These are phyloP conservation scores for Salix udensis DNA, from an alignment of 345 rosid species.

Conservation along the genomic window DNA sequence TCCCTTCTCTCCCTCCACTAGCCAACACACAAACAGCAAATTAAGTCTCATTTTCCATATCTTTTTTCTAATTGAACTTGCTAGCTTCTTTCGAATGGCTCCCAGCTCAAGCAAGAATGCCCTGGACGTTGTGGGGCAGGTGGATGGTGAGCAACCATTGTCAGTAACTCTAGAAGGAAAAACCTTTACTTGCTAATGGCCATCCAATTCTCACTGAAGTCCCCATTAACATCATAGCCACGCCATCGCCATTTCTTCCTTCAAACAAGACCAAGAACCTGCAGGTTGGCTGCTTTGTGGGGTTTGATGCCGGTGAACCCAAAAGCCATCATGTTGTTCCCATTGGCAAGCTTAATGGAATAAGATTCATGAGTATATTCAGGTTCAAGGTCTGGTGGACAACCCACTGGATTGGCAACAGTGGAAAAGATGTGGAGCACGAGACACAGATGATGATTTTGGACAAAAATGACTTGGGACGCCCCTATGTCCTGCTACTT, in stretches of 20 bases:
- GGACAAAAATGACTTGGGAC: slow-evolving; percentile 44
- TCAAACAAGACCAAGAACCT: background rate
- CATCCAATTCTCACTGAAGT: slow-evolving; percentile 25
- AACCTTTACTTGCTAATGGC: slow-evolving; percentile 21
- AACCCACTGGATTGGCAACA: slow-evolving; percentile 78
- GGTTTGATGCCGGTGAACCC: slow-evolving; percentile 24
- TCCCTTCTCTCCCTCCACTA: too few species aligned
- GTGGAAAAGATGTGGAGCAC: slow-evolving; percentile 59
- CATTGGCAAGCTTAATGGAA: slow-evolving; percentile 20
- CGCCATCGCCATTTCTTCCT: background rate
- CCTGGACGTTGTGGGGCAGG: background rate
- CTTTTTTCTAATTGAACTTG: too few species aligned
- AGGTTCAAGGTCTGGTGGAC: slow-evolving; percentile 98
- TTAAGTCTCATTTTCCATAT: too few species aligned
- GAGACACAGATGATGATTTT: slow-evolving; percentile 77
- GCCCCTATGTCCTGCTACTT: slow-evolving; percentile 65
- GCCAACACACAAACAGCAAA: too few species aligned
- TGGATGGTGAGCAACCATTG: background rate
- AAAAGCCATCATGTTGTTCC: slow-evolving; percentile 20
- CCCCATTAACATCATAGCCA: slow-evolving; percentile 11
- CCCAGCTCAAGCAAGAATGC: slow-evolving; percentile 25
- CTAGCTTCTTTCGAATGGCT: slow-evolving; percentile 15
- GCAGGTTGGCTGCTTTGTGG: slow-evolving; percentile 26
- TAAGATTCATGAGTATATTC: slow-evolving; percentile 74
- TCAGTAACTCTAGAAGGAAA: slow-evolving; percentile 15